Conservation (phyloP, 1,284 basidiomycete species). For the Stygiomarasmius scandens region DNA sequence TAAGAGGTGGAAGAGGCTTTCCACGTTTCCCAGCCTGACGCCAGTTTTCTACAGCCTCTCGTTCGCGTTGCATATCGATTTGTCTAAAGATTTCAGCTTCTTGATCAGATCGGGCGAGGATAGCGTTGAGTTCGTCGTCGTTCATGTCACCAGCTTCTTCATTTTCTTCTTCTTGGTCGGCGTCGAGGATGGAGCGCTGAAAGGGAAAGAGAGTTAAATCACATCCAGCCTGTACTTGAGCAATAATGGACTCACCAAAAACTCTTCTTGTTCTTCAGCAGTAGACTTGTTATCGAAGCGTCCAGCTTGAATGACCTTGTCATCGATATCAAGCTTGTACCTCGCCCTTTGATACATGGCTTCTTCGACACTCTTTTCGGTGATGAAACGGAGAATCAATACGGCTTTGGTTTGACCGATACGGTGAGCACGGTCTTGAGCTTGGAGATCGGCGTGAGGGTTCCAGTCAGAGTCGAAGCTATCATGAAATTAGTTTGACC, state of each 20-base stretch:
- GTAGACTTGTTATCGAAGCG: slow-evolving; percentile 99
- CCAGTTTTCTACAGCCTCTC: slow-evolving; percentile 74
- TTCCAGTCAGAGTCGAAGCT: slow-evolving; percentile 96
- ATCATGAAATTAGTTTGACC: slow-evolving; percentile 12
- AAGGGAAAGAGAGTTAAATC: not conserved
- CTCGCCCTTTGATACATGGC: slow-evolving; percentile 94
- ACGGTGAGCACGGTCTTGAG: slow-evolving; percentile 99
- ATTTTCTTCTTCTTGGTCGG: slow-evolving; percentile 89
- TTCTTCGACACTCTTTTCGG: slow-evolving; percentile 98
- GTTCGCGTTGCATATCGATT: slow-evolving; percentile 85
- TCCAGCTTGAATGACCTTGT: slow-evolving; percentile 99
- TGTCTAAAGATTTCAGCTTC: slow-evolving; percentile 81
- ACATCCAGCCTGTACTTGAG: too few relatives aligned
- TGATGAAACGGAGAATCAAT: slow-evolving; percentile 95
- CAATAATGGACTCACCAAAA: slow-evolving; percentile 66
- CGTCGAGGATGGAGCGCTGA: slow-evolving; percentile 84
- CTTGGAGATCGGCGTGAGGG: slow-evolving; percentile 97
- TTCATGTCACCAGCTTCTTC: slow-evolving; percentile 95
- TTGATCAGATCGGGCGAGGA: slow-evolving; percentile 86
- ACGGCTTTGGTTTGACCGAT: slow-evolving; percentile 99
- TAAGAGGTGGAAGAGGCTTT: slow-evolving; percentile 78
- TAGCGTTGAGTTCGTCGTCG: slow-evolving; percentile 95
- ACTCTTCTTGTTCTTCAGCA: slow-evolving; percentile 95
- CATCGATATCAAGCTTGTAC: slow-evolving; percentile 98
- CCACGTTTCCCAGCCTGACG: slow-evolving; percentile 76